Evolutionary conservation across 345 rosid genomes (phyloP).

Genomic region (Sonneratia caseolaris): DNA sequence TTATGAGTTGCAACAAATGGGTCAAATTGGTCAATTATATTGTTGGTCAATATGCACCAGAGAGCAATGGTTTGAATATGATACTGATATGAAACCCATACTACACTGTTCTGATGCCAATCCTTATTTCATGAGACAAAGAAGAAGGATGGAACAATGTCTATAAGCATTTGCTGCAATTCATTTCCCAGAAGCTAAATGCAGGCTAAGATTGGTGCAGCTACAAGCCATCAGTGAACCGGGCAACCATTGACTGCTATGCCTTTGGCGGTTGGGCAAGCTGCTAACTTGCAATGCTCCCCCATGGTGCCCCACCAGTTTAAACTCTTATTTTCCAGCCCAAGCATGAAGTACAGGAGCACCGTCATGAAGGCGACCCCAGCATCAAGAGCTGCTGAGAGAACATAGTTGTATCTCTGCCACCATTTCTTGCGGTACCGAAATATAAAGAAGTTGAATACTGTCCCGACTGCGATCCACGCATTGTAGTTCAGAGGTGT

Average conservation of each 20-base stretch:
- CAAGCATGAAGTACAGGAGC: constrained; percentile 52
- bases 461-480: constrained; percentile 69
- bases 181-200: too few relatives aligned
- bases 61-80: too few relatives aligned
- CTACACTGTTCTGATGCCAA: too few relatives aligned
- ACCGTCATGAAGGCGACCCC: constrained; percentile 89
- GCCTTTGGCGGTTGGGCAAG: constrained; percentile 74
- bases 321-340: constrained; percentile 42
- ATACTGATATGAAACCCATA: too few relatives aligned
- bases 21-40: too few relatives aligned
- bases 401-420: constrained; percentile 81
- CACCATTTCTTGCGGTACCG: constrained; percentile 70
- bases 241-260: constrained; percentile 52
- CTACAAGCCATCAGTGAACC: constrained; percentile 18
- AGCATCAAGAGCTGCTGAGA: constrained; percentile 78
- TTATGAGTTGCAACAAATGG: too few relatives aligned
- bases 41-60: too few relatives aligned
- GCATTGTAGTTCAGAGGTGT: constrained; percentile 66
- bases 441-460: constrained; percentile 74
- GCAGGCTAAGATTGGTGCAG: not conserved
- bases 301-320: constrained; percentile 77
- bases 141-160: too few relatives aligned
- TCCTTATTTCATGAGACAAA: too few relatives aligned
- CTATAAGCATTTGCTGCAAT: not conserved
- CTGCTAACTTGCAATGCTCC: constrained; percentile 68